Evolutionary conservation across 2,329 filamentous ascomycete species (phyloP).

Genomic region (Ophiosphaerella korrae): DNA sequence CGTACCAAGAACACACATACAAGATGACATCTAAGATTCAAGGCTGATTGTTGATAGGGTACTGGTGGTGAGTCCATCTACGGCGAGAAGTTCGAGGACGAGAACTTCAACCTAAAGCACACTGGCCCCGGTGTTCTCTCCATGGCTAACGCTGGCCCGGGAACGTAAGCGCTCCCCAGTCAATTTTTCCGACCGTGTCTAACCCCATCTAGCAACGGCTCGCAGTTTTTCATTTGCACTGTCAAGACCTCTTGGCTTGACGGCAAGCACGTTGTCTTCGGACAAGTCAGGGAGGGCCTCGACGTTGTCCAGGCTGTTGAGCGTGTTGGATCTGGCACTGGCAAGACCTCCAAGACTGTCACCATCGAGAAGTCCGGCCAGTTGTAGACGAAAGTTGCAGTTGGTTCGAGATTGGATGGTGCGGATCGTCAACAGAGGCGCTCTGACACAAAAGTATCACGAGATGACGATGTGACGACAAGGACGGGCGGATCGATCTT

Average conservation of each 20-base stretch:
- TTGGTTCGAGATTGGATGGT: not conserved
- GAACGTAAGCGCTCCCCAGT: slow-evolving; percentile 1
- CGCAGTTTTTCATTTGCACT: slow-evolving; percentile 97
- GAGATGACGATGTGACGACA: slow-evolving; percentile 5
- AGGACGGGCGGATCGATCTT: slow-evolving; percentile 8
- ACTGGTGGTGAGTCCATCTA: slow-evolving; percentile 95
- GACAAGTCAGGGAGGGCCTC: slow-evolving; percentile 62
- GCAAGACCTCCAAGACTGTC: slow-evolving; percentile 26
- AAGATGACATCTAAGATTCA: not conserved
- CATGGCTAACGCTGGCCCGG: slow-evolving; percentile 94
- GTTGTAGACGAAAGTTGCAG: slow-evolving; percentile 16
- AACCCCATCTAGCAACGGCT: slow-evolving; percentile 77
- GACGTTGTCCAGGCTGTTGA: slow-evolving; percentile 33
- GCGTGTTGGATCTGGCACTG: slow-evolving; percentile 27
- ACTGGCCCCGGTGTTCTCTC: slow-evolving; percentile 90
- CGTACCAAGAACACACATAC: not conserved
- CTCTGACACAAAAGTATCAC: slow-evolving; percentile 14
- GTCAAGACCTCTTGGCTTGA: slow-evolving; percentile 84
- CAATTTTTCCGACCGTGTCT: not conserved
- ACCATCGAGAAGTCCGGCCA: slow-evolving; percentile 32
- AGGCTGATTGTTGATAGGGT: slow-evolving; percentile 23
- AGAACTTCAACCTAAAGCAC: slow-evolving; percentile 92
- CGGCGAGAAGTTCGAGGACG: slow-evolving; percentile 93
- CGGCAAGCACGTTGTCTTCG: slow-evolving; percentile 83
- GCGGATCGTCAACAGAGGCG: slow-evolving; percentile 9